A percentile compares a stretch with the other conserved stretches of the same genome.
Evolutionary conservation across 305 asterid species (phyloP).

Genomic region (Rubia occidens): DNA sequence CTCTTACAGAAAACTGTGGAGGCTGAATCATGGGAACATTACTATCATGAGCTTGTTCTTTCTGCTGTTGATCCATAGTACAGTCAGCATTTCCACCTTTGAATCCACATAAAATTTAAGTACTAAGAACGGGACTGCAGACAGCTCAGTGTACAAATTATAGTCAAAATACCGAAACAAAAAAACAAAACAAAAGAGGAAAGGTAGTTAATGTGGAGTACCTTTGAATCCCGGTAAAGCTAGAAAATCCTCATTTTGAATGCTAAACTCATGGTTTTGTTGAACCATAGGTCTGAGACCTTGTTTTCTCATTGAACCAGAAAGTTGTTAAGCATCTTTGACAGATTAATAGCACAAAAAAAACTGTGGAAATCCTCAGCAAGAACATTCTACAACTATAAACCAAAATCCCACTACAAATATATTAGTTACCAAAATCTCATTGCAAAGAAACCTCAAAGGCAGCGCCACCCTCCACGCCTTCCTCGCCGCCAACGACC

Average conservation of each 20-base stretch:
- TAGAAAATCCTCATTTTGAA: slow-evolving; percentile 98
- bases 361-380: slow-evolving; percentile 14
- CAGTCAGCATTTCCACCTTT: slow-evolving; percentile 85
- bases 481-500: no score
- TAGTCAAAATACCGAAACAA: background rate
- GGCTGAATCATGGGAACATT: slow-evolving; percentile 89
- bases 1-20: slow-evolving; percentile 80
- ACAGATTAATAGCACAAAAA: slow-evolving; percentile 20
- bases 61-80: slow-evolving; percentile 80
- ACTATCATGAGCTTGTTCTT: slow-evolving; percentile 79
- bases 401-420: background rate
- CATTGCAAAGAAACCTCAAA: no score
- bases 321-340: slow-evolving; percentile 22
- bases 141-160: background rate
- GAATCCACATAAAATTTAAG: background rate
- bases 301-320: slow-evolving; percentile 94
- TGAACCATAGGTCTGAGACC: slow-evolving; percentile 80
- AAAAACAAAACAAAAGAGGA: background rate
- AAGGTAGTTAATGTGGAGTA: slow-evolving; percentile 17
- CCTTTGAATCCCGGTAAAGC: slow-evolving; percentile 98
- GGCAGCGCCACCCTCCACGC: no score
- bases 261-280: slow-evolving; percentile 98
- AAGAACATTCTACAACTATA: background rate
- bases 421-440: slow-evolving; percentile 40
- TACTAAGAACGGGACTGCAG: background rate